Conservation (phyloP, 2,329 filamentous ascomycete genomes). For the Aspergillus vadensis region DNA sequence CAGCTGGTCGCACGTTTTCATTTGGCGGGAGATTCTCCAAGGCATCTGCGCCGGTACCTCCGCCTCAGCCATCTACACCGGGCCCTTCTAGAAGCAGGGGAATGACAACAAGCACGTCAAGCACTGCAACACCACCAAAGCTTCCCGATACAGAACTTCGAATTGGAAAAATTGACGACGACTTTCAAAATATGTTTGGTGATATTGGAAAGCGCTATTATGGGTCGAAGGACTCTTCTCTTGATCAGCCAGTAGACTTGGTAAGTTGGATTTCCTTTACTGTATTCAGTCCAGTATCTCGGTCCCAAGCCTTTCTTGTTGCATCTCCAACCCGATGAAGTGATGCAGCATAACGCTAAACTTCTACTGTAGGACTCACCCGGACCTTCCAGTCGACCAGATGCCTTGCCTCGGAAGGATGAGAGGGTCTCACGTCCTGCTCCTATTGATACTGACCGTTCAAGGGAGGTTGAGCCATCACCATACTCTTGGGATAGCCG, state of each 20-base stretch:
- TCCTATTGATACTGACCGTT: conserved; percentile 50
- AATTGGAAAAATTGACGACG: conserved; percentile 44
- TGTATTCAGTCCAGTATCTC: background rate
- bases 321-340: background rate
- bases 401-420: conserved; percentile 23
- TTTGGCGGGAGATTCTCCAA: conserved; percentile 51
- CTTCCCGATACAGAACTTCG: conserved; percentile 49
- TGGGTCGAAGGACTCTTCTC: conserved; percentile 28
- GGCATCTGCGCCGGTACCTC: conserved; percentile 26
- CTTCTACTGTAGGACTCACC: conserved; percentile 27
- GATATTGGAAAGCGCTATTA: conserved; percentile 42
- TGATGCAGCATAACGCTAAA: conserved; percentile 20
- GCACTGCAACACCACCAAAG: conserved; percentile 55
- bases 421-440: conserved; percentile 34
- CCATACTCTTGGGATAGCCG: conserved; percentile 57
- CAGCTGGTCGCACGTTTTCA: conserved; percentile 56
- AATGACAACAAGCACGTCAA: conserved; percentile 55
- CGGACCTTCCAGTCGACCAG: conserved; percentile 22
- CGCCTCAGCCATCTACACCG: conserved; percentile 27
- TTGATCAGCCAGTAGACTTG: conserved; percentile 21
- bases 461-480: conserved; percentile 49
- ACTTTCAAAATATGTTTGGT: conserved; percentile 57
- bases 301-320: background rate
- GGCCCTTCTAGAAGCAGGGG: conserved; percentile 46
- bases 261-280: conserved; percentile 23